Evolutionary conservation across 2,329 filamentous ascomycete species (phyloP), one percentile per base, ranked within the genome.

Genomic region (Sporothrix curviconia): DNA sequence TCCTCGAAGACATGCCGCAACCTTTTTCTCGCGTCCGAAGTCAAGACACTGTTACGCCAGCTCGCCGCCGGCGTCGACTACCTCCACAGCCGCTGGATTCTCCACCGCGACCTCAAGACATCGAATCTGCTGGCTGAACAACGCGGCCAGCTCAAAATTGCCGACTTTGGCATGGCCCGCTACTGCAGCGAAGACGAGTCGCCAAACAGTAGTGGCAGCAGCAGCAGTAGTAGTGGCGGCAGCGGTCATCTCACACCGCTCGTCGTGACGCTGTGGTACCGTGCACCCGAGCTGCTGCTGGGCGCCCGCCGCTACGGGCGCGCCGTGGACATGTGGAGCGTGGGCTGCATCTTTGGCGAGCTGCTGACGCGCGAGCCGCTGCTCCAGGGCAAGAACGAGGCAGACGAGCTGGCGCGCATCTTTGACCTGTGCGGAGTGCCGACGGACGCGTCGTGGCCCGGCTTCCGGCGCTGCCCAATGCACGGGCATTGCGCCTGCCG

Each of bases 261-360:
- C 47, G 94, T 99, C 61, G 92, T 97, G 17, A 99, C 94, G 7
- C 81, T 99, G 7, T 99, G 94, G 94, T 99, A 99, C 71, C 89
- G 94, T 57, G 82, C 89, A 0, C 94, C 94, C 0, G 94, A 97
- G 72, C 81, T 97, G 11, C 80, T 99, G 2, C 83, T 97, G 3
- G 94, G 94, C 6, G 78, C 89, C 0, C 81, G 82, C 36, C 80
- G 78, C 15, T 99, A 99, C 74, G 85, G 81, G 59, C 75, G 79
- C 1, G 82, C 88, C 60, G 79, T 97, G 65, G 94, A 97, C 73
- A 88, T 97, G 80, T 99, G 94, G 94, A 95, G 89, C 72, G 77
- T 97, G 3, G 94, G 94, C 12, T 97, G 94, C 73, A 91, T 99
- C 67, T 95, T 99, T 68, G 92, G 86, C 60, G 94, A 99, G 74